Conservation (phyloP, 1,139 yeast genomes). For the Arxiozyma slooffiae region DNA sequence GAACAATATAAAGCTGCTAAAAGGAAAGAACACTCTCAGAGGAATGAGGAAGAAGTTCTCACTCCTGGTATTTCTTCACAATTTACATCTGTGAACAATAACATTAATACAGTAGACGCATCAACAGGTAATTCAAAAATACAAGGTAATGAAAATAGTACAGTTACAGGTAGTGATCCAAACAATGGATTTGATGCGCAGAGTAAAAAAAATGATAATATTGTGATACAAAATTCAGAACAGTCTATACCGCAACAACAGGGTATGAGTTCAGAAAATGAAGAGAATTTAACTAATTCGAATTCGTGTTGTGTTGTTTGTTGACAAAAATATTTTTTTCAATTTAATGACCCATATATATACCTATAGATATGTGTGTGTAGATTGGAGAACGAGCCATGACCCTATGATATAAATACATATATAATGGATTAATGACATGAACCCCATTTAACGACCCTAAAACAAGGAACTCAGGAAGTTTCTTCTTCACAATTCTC, state of each 20-base stretch:
- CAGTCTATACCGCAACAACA: neutral
- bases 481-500: neutral
- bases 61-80: neutral
- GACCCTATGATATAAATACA: neutral
- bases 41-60: neutral
- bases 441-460: neutral
- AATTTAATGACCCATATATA: neutral
- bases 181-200: no score
- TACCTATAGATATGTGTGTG: neutral
- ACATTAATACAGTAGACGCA: neutral
- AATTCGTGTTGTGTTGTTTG: neutral
- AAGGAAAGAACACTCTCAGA: neutral
- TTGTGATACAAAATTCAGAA: neutral
- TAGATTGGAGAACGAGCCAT: neutral
- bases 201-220: no score
- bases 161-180: neutral
- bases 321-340: neutral
- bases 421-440: neutral
- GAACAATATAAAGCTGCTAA: slow-evolving; percentile 12
- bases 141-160: neutral
- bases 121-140: neutral
- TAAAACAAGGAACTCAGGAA: neutral
- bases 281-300: neutral
- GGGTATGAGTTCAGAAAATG: neutral
- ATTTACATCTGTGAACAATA: neutral